phyloP scores from a whole-genome alignment of 495 filamentous ascomycete species.

The Entonaema liquescens region DNA sequence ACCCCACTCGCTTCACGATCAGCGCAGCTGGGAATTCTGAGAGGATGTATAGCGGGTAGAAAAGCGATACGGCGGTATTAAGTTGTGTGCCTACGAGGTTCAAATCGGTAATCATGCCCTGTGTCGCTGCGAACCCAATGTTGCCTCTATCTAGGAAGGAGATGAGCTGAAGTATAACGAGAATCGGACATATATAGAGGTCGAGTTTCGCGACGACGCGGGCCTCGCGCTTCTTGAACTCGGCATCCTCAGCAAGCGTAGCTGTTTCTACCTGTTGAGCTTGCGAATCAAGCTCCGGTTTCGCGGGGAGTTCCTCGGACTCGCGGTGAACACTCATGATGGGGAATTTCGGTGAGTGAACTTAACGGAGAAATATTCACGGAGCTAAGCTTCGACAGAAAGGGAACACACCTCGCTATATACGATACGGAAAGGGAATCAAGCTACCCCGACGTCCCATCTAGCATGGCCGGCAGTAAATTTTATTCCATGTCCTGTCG shows the following conservation, averaged over 20 bases:
- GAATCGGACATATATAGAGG: conserved; percentile 52
- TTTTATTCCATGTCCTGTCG: conserved; percentile 19
- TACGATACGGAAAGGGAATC: conserved; percentile 3
- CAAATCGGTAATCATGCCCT: conserved; percentile 53
- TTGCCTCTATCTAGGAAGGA: conserved; percentile 55
- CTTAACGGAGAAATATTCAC: conserved; percentile 2
- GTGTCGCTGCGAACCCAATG: conserved; percentile 52
- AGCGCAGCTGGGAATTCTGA: conserved; percentile 45
- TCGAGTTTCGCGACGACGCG: conserved; percentile 52
- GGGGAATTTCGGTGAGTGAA: background rate
- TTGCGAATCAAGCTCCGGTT: conserved; percentile 32
- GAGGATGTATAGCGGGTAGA: conserved; percentile 46
- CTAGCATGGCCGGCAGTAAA: conserved; percentile 26
- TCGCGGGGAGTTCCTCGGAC: conserved; percentile 27
- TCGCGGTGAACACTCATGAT: conserved; percentile 29
- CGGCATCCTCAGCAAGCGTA: conserved; percentile 24
- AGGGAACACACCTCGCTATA: background rate
- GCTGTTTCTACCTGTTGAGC: conserved; percentile 23
- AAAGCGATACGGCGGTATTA: conserved; percentile 48
- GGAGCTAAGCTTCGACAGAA: conserved; percentile 4
- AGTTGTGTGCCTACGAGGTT: conserved; percentile 50
- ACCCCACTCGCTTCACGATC: conserved; percentile 44
- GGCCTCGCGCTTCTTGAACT: conserved; percentile 37
- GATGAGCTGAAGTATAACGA: conserved; percentile 53
- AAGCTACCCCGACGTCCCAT: conserved; percentile 39